Base-by-base conservation (phyloP, 257 asterid genomes). In the Agastache rugosa region DNA sequence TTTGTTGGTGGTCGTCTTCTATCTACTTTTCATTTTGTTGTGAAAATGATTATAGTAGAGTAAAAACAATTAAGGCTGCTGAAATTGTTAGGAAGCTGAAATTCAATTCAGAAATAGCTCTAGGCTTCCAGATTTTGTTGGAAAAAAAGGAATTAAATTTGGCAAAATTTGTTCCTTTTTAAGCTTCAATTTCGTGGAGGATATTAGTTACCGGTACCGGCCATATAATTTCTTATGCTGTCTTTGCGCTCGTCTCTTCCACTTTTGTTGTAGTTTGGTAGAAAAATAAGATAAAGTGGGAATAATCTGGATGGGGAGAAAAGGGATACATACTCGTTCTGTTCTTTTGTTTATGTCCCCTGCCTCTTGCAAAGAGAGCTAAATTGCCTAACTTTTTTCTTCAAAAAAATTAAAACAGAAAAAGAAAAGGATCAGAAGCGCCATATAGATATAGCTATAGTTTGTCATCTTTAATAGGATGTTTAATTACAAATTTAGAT, bases 261-360 rank as follows among this genome's bases (percentile, higher is more conserved):
- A 20, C 6, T 45, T 37, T 15, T 45, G 14, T 17, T 35, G 68
- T 41, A 14, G 55, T 25, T 6, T 6, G 69, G 1, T 5, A 42
- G 55, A 41, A 20, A 64, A 63, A 10, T 63, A 8, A 2, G 54
- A 22, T 41, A 37, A 29, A 60, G 37, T 5, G 47, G 67, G 17
- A 22, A 62, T 15, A n/a, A 16, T 62, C 16, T 41, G 70, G 56
- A 59, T 37, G 34, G 17, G 34, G 19, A 17, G 53, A 37, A 17
- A 29, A 39, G 53, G 35, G 6, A 11, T 19, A 63, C 29, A 20
- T 19, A 5, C 17, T 23, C 0, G 42, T 14, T 45, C 4, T 67
- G 72, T 67, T 67, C 42, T 67, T 41, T 9, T 37, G 41, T 47
- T 27, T 16, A 25, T 67, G 29, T 67, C 44, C 22, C 60, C 72